phyloP scores from a whole-genome alignment of 495 filamentous ascomycete species.

The Talaromyces stipitatus region DNA sequence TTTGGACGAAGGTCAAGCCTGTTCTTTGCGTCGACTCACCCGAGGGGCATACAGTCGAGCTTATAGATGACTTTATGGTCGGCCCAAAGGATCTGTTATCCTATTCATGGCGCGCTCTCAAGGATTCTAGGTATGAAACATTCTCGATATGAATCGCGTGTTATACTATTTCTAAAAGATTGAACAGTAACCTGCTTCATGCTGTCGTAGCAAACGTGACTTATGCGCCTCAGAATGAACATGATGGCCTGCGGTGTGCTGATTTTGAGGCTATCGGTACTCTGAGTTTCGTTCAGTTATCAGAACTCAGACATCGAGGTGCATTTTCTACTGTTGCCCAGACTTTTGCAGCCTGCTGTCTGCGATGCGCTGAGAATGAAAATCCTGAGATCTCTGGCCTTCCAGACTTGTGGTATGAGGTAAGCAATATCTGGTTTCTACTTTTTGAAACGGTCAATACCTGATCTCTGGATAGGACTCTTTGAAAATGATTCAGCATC shows the following conservation, averaged over 20 bases:
- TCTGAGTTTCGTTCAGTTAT: conserved; percentile 71
- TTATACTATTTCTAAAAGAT: background rate
- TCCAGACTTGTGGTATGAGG: conserved; percentile 56
- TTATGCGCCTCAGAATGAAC: conserved; percentile 25
- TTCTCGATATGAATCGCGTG: background rate
- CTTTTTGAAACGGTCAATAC: background rate
- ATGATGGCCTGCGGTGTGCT: conserved; percentile 20
- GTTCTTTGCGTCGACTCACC: conserved; percentile 87
- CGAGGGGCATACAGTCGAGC: conserved; percentile 74
- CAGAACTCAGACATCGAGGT: conserved; percentile 78
- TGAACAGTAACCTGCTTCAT: conserved; percentile 45
- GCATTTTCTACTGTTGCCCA: conserved; percentile 90
- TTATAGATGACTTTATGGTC: conserved; percentile 57
- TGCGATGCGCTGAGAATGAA: conserved; percentile 44
- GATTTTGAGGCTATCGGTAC: conserved; percentile 51
- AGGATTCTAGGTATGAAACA: conserved; percentile 69
- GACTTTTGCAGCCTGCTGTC: conserved; percentile 75
- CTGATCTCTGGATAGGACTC: conserved; percentile 38
- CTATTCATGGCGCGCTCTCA: conserved; percentile 86
- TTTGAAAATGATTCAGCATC: conserved; percentile 54
- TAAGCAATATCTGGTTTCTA: conserved; percentile 21
- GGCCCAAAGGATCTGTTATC: conserved; percentile 81
- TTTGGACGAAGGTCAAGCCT: conserved; percentile 68
- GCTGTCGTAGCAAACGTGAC: conserved; percentile 28
- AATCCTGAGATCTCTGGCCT: conserved; percentile 34